Evolutionary conservation across 208 protist species (phyloP).

Genomic region (Acanthamoeba royreba): DNA sequence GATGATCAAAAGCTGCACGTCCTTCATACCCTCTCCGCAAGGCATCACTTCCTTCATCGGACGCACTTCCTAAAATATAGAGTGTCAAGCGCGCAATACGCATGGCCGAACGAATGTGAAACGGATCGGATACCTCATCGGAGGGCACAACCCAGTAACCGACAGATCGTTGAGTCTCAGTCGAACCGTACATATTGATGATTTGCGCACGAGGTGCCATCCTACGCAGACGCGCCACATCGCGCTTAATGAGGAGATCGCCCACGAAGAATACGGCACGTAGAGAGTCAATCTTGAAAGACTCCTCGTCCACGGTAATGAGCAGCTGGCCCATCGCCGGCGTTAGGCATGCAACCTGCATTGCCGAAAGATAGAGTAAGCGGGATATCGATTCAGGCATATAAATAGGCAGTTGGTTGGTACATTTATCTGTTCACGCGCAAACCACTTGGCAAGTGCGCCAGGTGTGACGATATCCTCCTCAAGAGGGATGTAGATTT

Average conservation of each 20-base stretch:
- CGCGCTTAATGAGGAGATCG: slow-evolving; percentile 74
- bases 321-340: slow-evolving; percentile 76
- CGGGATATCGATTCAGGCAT: too few relatives aligned
- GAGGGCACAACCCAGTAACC: slow-evolving; percentile 60
- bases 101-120: not conserved
- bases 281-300: slow-evolving; percentile 54
- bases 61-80: not conserved
- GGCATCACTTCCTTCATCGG: slow-evolving; percentile 70
- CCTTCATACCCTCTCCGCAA: slow-evolving; percentile 68
- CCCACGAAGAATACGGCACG: slow-evolving; percentile 73
- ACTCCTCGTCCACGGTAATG: slow-evolving; percentile 37
- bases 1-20: slow-evolving; percentile 68
- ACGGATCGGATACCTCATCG: not conserved
- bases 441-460: slow-evolving; percentile 52
- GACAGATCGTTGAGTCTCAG: slow-evolving; percentile 73
- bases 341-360: slow-evolving; percentile 74
- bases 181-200: slow-evolving; percentile 81
- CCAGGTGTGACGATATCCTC: slow-evolving; percentile 71
- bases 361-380: too few relatives aligned
- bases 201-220: slow-evolving; percentile 67
- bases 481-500: slow-evolving; percentile 72
- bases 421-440: not conserved
- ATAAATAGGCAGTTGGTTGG: not conserved
- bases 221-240: slow-evolving; percentile 58
- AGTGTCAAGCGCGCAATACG: not conserved